Evolutionary conservation across 1,139 yeast species (phyloP), one percentile per base, ranked within the genome.

Genomic region (Yamadazyma spencermartinsiae): DNA sequence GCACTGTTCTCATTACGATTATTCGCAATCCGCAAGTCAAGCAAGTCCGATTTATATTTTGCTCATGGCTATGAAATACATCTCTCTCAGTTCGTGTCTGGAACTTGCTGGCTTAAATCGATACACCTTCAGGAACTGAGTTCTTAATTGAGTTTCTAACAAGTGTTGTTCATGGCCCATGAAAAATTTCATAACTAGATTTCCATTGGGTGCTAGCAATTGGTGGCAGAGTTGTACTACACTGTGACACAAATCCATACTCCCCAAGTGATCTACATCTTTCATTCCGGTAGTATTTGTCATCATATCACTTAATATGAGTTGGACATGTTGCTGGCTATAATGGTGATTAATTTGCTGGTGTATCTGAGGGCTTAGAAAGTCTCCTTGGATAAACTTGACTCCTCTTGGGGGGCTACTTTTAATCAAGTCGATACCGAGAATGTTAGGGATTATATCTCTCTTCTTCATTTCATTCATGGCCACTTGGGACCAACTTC

Each of bases 401-500:
- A 68, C 61, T 3, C 76, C 76, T 23, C 49, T 53, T 0, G 75
- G 74, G 2, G 76, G 72, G 21, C 55, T 55, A 36, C 72, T 64
- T 15, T 52, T 46, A 7, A 70, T 61, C 27, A 72, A 54, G 42
- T 72, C 77, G n/a, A 72, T 65, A 0, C 77, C 77, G 4, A 72
- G 42, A 1, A 72, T 42, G 6, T 37, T 27, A 5, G 41, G 38
- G 6, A 30, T 21, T 11, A 36, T 24, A 8, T 12, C 9, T 26
- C 29, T 34, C 33, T 56, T 43, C 19, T 50, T 48, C 46, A 59
- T 50, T 37, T 58, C 49, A 15, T 59, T 59, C 2, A 63, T 48
- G 1, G 67, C 72, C 12, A 71, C 73, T 44, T 72, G 76, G 2
- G 74, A 65, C 77, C 77, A 72, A 2, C 76, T 74, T 0, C 77